Conservation (phyloP, 768 basidiomycete species). For the Pholiota conissans region DNA sequence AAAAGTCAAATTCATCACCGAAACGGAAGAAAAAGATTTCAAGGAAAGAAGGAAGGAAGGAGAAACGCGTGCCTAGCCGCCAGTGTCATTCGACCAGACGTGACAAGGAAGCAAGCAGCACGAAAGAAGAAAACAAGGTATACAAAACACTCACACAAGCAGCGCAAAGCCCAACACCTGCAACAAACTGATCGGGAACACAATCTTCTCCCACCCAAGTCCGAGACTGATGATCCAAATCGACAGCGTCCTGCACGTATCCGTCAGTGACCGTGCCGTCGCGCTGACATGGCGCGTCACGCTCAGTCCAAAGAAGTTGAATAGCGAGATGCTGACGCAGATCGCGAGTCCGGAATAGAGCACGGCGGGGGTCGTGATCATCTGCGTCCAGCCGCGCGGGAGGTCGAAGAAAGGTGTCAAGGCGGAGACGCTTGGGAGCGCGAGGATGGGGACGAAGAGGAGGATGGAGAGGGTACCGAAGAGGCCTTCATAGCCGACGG, state of each 20-base stretch:
- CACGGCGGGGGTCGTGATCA: slow-evolving; percentile 75
- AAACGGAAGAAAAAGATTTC: not conserved
- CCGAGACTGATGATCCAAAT: slow-evolving; percentile 93
- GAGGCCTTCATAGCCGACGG: slow-evolving; percentile 93
- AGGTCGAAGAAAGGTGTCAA: slow-evolving; percentile 83
- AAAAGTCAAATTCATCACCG: not conserved
- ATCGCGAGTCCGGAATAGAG: slow-evolving; percentile 69
- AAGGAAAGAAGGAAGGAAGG: too few relatives aligned
- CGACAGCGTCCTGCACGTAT: slow-evolving; percentile 92
- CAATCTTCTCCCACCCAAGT: slow-evolving; percentile 86
- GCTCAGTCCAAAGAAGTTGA: slow-evolving; percentile 90
- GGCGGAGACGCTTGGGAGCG: slow-evolving; percentile 64
- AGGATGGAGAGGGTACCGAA: slow-evolving; percentile 85
- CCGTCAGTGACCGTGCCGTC: slow-evolving; percentile 87
- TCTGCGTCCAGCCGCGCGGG: slow-evolving; percentile 85
- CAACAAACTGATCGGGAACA: slow-evolving; percentile 79
- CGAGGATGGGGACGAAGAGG: slow-evolving; percentile 76
- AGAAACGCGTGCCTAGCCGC: not conserved
- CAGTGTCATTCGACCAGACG: not conserved
- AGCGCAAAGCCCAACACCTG: slow-evolving; percentile 86
- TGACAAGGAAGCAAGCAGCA: slow-evolving; percentile 5
- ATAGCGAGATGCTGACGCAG: slow-evolving; percentile 73
- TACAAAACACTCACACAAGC: slow-evolving; percentile 69
- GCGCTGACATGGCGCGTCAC: slow-evolving; percentile 94
- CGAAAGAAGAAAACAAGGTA: not conserved